Conservation (phyloP, 164 flowering plant genomes). For the Umbilicus rupestris region DNA sequence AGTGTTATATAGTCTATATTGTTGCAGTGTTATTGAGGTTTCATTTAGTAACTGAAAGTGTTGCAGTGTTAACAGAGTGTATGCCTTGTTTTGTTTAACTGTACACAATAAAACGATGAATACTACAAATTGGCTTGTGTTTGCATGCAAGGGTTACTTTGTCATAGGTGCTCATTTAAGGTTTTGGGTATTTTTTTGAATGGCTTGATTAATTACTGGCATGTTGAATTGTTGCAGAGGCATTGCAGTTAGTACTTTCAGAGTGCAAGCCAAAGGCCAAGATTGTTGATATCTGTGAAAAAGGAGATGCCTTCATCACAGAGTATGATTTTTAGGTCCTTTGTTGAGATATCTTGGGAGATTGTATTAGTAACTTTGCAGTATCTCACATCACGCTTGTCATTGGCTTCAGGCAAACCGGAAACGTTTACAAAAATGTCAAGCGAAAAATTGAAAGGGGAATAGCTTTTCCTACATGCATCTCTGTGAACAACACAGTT, state of each 20-base stretch:
- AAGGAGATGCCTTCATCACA: conserved; percentile 71
- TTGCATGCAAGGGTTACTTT: too few relatives aligned
- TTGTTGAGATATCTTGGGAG: not conserved
- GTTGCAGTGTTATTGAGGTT: not conserved
- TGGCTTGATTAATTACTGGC: not conserved
- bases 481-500: conserved; percentile 80
- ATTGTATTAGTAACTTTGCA: not conserved
- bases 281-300: conserved; percentile 82
- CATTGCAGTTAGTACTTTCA: conserved; percentile 68
- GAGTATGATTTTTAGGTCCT: conserved; percentile 38
- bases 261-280: conserved; percentile 79
- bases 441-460: conserved; percentile 96
- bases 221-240: conserved; percentile 43
- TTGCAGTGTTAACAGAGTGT: too few relatives aligned
- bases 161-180: too few relatives aligned
- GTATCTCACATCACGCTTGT: too few relatives aligned
- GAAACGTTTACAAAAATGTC: conserved; percentile 79
- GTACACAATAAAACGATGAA: too few relatives aligned
- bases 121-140: too few relatives aligned
- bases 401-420: conserved; percentile 50
- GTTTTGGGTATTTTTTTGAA: not conserved
- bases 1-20: too few relatives aligned
- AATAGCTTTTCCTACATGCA: conserved; percentile 86
- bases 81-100: too few relatives aligned
- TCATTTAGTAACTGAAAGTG: too few relatives aligned